Evolutionary conservation across 2,329 filamentous ascomycete species (phyloP).

Genomic region (Diplodia mutila): DNA sequence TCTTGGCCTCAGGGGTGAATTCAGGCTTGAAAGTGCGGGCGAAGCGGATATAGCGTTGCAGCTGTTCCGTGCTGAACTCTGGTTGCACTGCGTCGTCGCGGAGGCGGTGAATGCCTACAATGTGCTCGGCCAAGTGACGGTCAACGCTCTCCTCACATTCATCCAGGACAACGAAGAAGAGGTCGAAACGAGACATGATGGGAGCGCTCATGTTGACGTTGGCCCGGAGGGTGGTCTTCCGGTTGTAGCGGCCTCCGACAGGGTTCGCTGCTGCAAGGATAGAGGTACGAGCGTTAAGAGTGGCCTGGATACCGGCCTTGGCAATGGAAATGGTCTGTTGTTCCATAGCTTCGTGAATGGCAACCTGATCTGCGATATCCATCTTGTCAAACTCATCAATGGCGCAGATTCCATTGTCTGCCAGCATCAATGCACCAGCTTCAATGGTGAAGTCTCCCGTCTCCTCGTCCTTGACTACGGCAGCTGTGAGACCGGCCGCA

Average conservation of each 20-base stretch:
- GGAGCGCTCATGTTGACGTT: constrained; percentile 99
- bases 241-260: constrained; percentile 94
- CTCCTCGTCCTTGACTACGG: constrained; percentile 96
- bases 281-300: constrained; percentile 90
- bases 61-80: constrained; percentile 92
- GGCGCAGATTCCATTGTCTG: constrained; percentile 93
- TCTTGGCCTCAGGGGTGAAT: constrained; percentile 85
- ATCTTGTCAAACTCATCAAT: constrained; percentile 99
- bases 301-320: constrained; percentile 97
- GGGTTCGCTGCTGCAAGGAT: constrained; percentile 97
- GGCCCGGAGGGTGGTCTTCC: constrained; percentile 86
- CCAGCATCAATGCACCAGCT: constrained; percentile 95
- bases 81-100: constrained; percentile 90
- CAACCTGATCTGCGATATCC: constrained; percentile 95
- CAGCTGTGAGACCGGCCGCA: constrained; percentile 93
- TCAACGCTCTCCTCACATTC: constrained; percentile 94
- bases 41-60: constrained; percentile 97
- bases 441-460: constrained; percentile 99
- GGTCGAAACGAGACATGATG: constrained; percentile 98
- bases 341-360: constrained; percentile 99
- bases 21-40: constrained; percentile 92
- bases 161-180: constrained; percentile 97
- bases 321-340: constrained; percentile 99
- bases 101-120: constrained; percentile 89
- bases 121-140: constrained; percentile 89